Evolutionary conservation across 2,329 filamentous ascomycete species (phyloP).

Genomic region (Didymosphaeria variabile): DNA sequence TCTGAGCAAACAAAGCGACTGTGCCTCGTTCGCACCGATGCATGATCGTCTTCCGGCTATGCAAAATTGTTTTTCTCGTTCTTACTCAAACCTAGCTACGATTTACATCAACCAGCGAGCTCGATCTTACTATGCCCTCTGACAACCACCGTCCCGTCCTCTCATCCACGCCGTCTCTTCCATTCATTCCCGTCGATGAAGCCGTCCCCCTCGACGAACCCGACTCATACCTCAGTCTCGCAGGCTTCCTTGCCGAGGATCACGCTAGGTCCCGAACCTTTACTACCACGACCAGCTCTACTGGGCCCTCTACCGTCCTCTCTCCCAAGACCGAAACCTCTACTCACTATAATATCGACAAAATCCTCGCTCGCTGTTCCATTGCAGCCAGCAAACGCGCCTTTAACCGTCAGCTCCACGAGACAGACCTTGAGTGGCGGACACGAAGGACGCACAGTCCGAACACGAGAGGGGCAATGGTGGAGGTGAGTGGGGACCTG

Average conservation of each 20-base stretch:
- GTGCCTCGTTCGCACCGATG: not conserved
- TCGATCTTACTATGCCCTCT: not conserved
- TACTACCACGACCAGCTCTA: not conserved
- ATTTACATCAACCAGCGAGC: not conserved
- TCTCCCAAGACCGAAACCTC: not conserved
- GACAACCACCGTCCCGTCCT: not conserved
- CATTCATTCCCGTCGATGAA: not conserved
- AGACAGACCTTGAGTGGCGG: not conserved
- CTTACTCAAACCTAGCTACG: not conserved
- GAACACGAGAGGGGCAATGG: not conserved
- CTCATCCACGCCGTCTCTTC: not conserved
- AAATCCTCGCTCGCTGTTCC: not conserved
- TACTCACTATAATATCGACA: not conserved
- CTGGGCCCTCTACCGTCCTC: not conserved
- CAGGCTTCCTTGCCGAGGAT: not conserved
- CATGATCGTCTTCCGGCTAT: not conserved
- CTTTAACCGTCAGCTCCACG: not conserved
- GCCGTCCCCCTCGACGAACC: not conserved
- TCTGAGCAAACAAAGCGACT: not conserved
- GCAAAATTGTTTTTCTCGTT: not conserved
- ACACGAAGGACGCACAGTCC: not conserved
- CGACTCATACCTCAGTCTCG: not conserved
- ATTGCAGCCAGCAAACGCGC: not conserved
- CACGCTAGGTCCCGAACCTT: not conserved
- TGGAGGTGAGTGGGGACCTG: not conserved